Evolutionary conservation across 352 stramenopile genomes (phyloP).

Genomic region (Sclerospora graminicola): DNA sequence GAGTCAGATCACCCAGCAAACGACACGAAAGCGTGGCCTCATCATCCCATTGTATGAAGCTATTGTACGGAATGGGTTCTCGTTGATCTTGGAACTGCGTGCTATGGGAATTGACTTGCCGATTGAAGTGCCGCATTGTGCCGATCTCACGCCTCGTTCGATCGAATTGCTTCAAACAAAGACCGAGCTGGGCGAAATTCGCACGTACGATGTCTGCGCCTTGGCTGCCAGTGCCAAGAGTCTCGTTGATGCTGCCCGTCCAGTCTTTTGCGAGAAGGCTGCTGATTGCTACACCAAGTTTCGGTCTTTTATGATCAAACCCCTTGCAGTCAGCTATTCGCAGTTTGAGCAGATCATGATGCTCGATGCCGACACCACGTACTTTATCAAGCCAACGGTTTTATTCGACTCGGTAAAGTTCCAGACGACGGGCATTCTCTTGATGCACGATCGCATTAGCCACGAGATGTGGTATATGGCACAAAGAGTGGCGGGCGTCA

Average conservation of each 20-base stretch:
- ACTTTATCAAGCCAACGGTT: conserved; percentile 38
- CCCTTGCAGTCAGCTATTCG: conserved; percentile 37
- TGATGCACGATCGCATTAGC: conserved; percentile 49
- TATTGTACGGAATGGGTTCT: conserved; percentile 28
- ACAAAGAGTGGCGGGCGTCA: conserved; percentile 9
- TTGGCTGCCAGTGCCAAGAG: conserved; percentile 19
- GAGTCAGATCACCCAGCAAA: conserved; percentile 18
- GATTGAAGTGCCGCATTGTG: conserved; percentile 47
- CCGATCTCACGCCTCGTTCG: conserved; percentile 28
- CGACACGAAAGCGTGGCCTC: conserved; percentile 31
- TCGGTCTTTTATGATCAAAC: conserved; percentile 45
- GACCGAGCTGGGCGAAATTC: conserved; percentile 13
- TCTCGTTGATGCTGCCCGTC: conserved; percentile 12
- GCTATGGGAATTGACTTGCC: conserved; percentile 28
- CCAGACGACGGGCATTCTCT: conserved; percentile 33
- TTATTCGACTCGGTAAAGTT: conserved; percentile 40
- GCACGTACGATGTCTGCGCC: conserved; percentile 24
- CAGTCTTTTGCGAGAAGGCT: conserved; percentile 34
- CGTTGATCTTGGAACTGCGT: conserved; percentile 38
- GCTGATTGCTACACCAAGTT: conserved; percentile 31
- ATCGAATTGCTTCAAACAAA: conserved; percentile 24
- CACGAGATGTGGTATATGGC: conserved; percentile 25
- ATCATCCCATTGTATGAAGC: conserved; percentile 43
- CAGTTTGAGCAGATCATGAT: conserved; percentile 54
- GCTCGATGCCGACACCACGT: conserved; percentile 50